Evolutionary conservation across 2,329 filamentous ascomycete species (phyloP), one percentile per base, ranked within the genome.

Genomic region (Xylariaceae sp.): DNA sequence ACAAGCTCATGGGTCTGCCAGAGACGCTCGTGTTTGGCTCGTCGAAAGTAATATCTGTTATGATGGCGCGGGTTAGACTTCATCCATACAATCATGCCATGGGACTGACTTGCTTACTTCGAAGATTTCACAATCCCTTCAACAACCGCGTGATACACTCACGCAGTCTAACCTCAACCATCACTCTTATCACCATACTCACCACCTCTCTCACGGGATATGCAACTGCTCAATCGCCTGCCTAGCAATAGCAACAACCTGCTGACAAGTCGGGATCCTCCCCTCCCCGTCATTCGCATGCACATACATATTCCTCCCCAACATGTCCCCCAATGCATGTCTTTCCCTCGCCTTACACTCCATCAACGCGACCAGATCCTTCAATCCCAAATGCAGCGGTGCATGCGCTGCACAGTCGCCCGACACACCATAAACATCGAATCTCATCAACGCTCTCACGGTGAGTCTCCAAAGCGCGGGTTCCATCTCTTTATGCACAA

Each of bases 401-500:
- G 23, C 23, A 30, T 30, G 37, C 37, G 37, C 37, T 7, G 50
- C 64, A 42, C 37, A 42, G 3, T 30, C 8, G n/a, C 59, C 58
- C 39, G 65, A 65, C 34, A 82, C 67, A 0, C 84, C 84, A 68
- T 86, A 84, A 6, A 87, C 78, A 65, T 87, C 84, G 10, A 81
- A 66, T 59, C 78, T 79, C 15, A 87, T 71, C 58, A 87, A 72
- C 1, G 80, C 79, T 11, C 83, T 76, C 47, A 85, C 77, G 1
- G 77, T 76, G 6, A 76, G 73, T 42, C 82, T 74, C 84, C 84
- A 87, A 64, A 79, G 70, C 3, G 74, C 71, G 0, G 84, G 82
- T 34, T 80, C 74, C 71, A 86, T 77, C 48, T 75, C 71, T 11
- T 30, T 30, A 30, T 30, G 23, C 23, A 30, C 23, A 30, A 30